Evolutionary conservation across 2,329 filamentous ascomycete genomes (phyloP), one percentile per base, ranked within the genome.

Genomic region (Penicillium sp.): DNA sequence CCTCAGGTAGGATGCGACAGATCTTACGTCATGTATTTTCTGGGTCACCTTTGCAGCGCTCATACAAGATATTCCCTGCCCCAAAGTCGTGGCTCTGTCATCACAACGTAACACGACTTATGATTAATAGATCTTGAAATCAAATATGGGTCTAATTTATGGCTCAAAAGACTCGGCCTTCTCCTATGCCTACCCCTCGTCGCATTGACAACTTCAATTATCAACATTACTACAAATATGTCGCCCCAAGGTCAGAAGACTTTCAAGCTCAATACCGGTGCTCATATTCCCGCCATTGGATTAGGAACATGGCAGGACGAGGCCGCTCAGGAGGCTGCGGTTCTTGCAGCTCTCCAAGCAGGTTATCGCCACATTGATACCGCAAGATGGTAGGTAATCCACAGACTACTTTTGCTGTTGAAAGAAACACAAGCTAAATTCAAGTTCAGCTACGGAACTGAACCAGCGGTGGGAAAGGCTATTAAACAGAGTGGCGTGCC

Each of bases 401-500:
- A 28, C 23, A 9, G 12, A 49, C 20, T 23, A 30, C 23, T 28
- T 12, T 49, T 49, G 3, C 40, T 51, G 18, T 55, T 23, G 47
- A 58, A 52, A 63, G 47, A 58, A 52, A 63, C 26, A 21, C 9
- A 35, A 9, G 30, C 30, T 49, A 7, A 24, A 24, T 30, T 23
- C 3, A 20, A 7, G 9, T 24, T 16, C 40, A 76, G 73, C 68
- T 87, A 87, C 65, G 77, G 78, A 55, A 89, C 87, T 57, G 86
- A 88, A 68, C 79, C 78, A 52, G 84, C 86, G 53, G 84, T 88
- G 0, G 87, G 85, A 9, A 73, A 79, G 61, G 87, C 83, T 20
- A 46, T 83, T 90, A 65, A 87, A 84, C 7, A 74, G 79, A 61
- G 87, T 83, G 79, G 86, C 47, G 79, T 89, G 11, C 84, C 85